Evolutionary conservation across 805 yeast genomes (phyloP).

Genomic region (Starmerella cellae): DNA sequence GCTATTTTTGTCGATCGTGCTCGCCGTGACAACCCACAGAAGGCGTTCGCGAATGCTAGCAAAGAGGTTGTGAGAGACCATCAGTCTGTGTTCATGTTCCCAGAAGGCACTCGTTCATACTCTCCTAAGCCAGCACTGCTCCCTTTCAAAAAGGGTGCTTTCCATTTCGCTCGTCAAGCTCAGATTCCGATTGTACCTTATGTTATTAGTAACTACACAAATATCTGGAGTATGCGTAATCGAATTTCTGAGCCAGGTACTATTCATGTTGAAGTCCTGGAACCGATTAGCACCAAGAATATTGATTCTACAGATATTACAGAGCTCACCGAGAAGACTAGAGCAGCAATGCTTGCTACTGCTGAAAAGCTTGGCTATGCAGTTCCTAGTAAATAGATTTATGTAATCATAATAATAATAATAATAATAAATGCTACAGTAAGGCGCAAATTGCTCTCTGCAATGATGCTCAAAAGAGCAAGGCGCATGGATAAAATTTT

Average conservation of each 20-base stretch:
- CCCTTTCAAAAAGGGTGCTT: conserved; percentile 95
- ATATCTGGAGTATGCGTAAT: conserved; percentile 46
- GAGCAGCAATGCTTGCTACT: conserved; percentile 42
- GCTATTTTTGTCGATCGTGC: conserved; percentile 82
- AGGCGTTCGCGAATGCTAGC: conserved; percentile 60
- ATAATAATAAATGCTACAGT: too few relatives aligned
- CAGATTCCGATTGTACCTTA: conserved; percentile 79
- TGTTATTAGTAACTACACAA: conserved; percentile 75
- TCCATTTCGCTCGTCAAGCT: conserved; percentile 91
- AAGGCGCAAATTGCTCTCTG: too few relatives aligned
- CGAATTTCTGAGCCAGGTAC: conserved; percentile 62
- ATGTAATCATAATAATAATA: too few relatives aligned
- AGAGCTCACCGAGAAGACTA: conserved; percentile 41
- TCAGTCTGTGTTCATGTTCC: conserved; percentile 78
- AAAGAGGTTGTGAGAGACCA: conserved; percentile 44
- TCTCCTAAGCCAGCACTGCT: conserved; percentile 51
- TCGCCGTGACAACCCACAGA: conserved; percentile 59
- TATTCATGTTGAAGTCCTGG: conserved; percentile 63
- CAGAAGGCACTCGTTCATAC: conserved; percentile 94
- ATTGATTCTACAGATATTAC: conserved; percentile 60
- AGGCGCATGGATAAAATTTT: too few relatives aligned
- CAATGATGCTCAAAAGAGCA: too few relatives aligned
- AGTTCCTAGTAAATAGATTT: not conserved
- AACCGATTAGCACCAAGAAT: conserved; percentile 63
- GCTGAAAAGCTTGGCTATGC: conserved; percentile 26